These are phyloP conservation scores for Eutrema japonicum DNA, from an alignment of 345 rosid species.

Conservation along the genomic window DNA sequence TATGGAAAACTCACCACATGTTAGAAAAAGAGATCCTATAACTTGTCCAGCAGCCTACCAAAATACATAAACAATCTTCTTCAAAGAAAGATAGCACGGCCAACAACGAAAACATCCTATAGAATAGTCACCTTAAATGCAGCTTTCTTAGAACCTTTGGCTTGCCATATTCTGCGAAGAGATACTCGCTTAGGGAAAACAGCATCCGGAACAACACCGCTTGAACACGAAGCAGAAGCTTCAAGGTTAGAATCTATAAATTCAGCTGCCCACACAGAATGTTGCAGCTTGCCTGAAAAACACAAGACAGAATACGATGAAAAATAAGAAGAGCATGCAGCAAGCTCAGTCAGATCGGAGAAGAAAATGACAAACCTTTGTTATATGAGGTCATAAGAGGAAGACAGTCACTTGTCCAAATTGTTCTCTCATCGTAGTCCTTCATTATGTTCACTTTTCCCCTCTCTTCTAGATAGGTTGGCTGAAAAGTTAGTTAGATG, in stretches of 20 bases:
- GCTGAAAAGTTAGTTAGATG: constrained; percentile 50
- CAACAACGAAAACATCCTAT: constrained; percentile 31
- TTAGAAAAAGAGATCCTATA: constrained; percentile 34
- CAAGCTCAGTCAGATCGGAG: constrained; percentile 21
- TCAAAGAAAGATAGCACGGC: constrained; percentile 29
- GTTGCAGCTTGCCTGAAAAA: constrained; percentile 87
- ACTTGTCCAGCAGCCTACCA: constrained; percentile 36
- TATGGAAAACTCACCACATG: constrained; percentile 23
- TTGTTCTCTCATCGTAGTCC: constrained; percentile 87
- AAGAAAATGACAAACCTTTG: constrained; percentile 58
- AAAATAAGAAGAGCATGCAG: constrained; percentile 9
- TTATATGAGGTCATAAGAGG: constrained; percentile 89
- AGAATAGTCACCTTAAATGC: constrained; percentile 70
- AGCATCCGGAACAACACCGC: constrained; percentile 53
- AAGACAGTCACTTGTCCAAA: constrained; percentile 83
- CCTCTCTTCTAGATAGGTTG: constrained; percentile 79
- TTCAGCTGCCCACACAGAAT: constrained; percentile 91
- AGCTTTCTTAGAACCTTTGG: constrained; percentile 80
- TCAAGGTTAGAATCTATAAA: constrained; percentile 59
- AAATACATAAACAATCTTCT: constrained; percentile 27
- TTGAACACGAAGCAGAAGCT: constrained; percentile 48
- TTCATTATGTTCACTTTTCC: constrained; percentile 78
- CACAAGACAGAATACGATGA: constrained; percentile 28
- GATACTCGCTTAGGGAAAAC: constrained; percentile 62
- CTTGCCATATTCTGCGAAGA: constrained; percentile 94